Base-by-base conservation (phyloP, 2,329 filamentous ascomycete species). In the Westerdykella sp. region DNA sequence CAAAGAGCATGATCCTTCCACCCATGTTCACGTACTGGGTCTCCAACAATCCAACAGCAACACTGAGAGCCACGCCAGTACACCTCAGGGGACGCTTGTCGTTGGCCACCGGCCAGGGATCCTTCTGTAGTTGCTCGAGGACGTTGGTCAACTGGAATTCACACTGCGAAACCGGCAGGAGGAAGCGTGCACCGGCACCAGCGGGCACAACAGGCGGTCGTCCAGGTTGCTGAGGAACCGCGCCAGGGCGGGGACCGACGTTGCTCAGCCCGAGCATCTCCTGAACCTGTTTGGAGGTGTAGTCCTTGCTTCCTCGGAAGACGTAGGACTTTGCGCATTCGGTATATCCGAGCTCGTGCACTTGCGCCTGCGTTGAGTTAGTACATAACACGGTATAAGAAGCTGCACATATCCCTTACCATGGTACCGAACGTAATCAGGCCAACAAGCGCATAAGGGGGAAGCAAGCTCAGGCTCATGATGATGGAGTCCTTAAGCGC, bases 271-370 rank as follows among this genome's bases (percentile, higher is more conserved):
- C 93, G 40, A 98, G 83, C 93, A 98, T 98, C 63, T 98, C 93
- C 69, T 97, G 91, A n/a, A 98, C 89, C 66, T 97, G 90, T 73
- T 97, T 97, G 42, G 90, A 87, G n/a, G 83, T 79, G 68, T 98
- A 98, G 62, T 98, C 93, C 74, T 97, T 98, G 75, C 83, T 96
- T 32, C 93, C 93, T 44, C 91, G 82, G 77, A 98, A 98, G 34
- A 98, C 93, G 61, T 96, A 98, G 5, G 91, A 96, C 71, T 97
- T 98, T 53, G 93, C 88, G 69, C 93, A 98, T 70, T 97, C 93
- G 43, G 87, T 90, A 65, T 98, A 98, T 43, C 93, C 93, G 55
- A 98, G 87, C 70, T 98, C 93, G 66, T 98, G 93, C 14, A 98
- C 88, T 79, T 96, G 90, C 25, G 88, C 82, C 85, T 89, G 54